Evolutionary conservation across 2,329 filamentous ascomycete genomes (phyloP), one percentile per base, ranked within the genome.

Genomic region (Hymenoscyphus fraxineus): DNA sequence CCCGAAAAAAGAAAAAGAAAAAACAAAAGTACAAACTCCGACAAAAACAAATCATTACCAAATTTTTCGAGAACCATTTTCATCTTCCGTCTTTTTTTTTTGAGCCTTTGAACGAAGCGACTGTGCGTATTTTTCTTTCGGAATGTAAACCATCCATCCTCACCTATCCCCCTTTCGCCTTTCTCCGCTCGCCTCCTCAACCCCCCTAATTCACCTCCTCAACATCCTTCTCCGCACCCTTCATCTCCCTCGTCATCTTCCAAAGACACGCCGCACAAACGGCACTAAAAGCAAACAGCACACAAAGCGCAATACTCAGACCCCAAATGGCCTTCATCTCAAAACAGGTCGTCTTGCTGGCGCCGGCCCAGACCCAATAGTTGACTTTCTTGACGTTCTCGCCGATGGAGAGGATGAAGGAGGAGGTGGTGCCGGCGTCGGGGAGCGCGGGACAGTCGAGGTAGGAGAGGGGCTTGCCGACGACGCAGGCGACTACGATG

Each of bases 281-380:
- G 57, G 81, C 78, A 1, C 86, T 88, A 65, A 91, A 82, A 66
- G 85, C 82, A 72, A 91, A 91, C 41, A 92, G 78, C 55, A 90
- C 84, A 76, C 88, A 92, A 59, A 96, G 83, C 4, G 88, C 88
- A 76, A 97, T 93, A 76, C 87, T 85, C 66, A 97, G 78, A 0
- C 92, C 93, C 93, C 93, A 97, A 69, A 95, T 85, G 16, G 90
- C 86, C 82, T 96, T 96, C 76, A 93, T 87, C 80, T 95, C 88
- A 73, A 88, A 87, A 80, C 93, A 97, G 63, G 90, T 90, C 19
- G 83, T 76, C 75, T 81, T 82, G 70, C 81, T 82, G 3, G 80
- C 79, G 62, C 81, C 80, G 27, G 82, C 80, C 77, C 84, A 83
- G 56, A 79, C 74, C 61, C 81, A 76, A 72, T 80, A 82, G 67